Conservation (phyloP, 352 stramenopile genomes). For the Phytophthora fragariae region DNA sequence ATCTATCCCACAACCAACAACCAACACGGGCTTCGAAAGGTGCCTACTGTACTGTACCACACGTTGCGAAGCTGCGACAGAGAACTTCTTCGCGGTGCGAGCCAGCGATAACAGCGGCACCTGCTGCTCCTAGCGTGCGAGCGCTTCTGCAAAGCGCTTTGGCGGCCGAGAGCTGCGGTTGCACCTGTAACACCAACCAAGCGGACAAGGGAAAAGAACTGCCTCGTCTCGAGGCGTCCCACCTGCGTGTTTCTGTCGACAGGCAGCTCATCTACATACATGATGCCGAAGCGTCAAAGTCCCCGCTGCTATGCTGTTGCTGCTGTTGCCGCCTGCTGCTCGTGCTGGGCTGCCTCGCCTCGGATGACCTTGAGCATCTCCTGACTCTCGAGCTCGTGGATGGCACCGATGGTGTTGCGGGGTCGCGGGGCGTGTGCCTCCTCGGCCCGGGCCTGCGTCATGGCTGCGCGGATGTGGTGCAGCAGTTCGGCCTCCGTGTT, state of each 20-base stretch:
- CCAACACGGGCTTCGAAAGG: too few species aligned
- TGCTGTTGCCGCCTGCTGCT: constrained; percentile 22
- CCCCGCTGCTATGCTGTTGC: constrained; percentile 10
- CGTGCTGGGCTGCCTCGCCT: constrained; percentile 8
- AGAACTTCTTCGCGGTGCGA: constrained; percentile 4
- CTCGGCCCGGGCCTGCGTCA: constrained; percentile 25
- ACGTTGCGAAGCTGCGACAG: constrained; percentile 16
- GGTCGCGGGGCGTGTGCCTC: constrained; percentile 27
- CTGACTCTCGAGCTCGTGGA: constrained; percentile 67
- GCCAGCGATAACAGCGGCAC: constrained; percentile 14
- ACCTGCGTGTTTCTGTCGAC: constrained; percentile 19
- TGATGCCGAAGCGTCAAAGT: background rate
- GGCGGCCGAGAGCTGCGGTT: background rate
- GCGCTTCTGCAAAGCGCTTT: constrained; percentile 20
- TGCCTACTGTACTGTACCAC: too few species aligned
- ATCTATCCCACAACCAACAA: too few species aligned
- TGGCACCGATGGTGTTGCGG: constrained; percentile 57
- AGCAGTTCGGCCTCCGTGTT: constrained; percentile 50
- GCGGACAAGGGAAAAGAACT: constrained; percentile 7
- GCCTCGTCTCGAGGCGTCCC: constrained; percentile 8
- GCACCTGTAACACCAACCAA: constrained; percentile 3
- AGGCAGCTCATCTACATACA: background rate
- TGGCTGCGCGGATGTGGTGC: constrained; percentile 47
- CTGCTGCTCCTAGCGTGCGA: constrained; percentile 23
- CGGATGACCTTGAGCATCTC: constrained; percentile 57